These are phyloP conservation scores for Aspergillus sp. DNA, from an alignment of 2,329 filamentous ascomycete species.

Conservation along the genomic window DNA sequence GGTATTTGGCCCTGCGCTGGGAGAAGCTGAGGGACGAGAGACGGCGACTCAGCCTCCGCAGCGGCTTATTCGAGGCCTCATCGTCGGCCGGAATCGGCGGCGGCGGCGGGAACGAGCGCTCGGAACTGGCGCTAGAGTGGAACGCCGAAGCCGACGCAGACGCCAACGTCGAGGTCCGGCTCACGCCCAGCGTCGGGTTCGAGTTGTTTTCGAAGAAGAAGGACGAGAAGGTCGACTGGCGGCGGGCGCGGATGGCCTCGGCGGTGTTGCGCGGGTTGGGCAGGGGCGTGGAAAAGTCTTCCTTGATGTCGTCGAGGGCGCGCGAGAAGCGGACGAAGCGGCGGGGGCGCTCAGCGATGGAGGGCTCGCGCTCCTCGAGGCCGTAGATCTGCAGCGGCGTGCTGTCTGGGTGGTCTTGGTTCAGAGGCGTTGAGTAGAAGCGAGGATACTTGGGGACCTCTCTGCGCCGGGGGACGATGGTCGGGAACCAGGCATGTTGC, in stretches of 20 bases:
- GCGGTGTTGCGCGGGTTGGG: conserved; percentile 22
- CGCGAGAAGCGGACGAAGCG: conserved; percentile 34
- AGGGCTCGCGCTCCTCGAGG: conserved; percentile 34
- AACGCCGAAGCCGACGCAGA: background rate
- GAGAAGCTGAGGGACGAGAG: conserved; percentile 29
- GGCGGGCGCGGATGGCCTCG: conserved; percentile 25
- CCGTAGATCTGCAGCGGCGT: conserved; percentile 35
- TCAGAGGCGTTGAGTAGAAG: conserved; percentile 36
- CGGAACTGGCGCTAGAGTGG: conserved; percentile 3
- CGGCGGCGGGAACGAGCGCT: background rate
- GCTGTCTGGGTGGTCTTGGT: conserved; percentile 26
- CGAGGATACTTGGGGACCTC: conserved; percentile 28
- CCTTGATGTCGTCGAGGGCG: conserved; percentile 36
- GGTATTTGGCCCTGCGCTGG: conserved; percentile 16
- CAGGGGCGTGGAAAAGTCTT: conserved; percentile 28
- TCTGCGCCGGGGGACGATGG: conserved; percentile 23
- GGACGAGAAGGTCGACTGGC: conserved; percentile 26
- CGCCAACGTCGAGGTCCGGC: background rate
- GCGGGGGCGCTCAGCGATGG: conserved; percentile 28
- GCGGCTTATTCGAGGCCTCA: conserved; percentile 21
- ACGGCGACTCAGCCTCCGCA: conserved; percentile 24
- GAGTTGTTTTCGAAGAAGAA: conserved; percentile 7
- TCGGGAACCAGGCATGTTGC: conserved; percentile 25
- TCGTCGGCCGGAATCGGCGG: conserved; percentile 17
- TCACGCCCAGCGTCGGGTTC: conserved; percentile 1